A percentile compares a stretch with the other conserved stretches of the same genome.
phyloP scores from a whole-genome alignment of 305 asterid species.

The Fraxinus albicans region DNA sequence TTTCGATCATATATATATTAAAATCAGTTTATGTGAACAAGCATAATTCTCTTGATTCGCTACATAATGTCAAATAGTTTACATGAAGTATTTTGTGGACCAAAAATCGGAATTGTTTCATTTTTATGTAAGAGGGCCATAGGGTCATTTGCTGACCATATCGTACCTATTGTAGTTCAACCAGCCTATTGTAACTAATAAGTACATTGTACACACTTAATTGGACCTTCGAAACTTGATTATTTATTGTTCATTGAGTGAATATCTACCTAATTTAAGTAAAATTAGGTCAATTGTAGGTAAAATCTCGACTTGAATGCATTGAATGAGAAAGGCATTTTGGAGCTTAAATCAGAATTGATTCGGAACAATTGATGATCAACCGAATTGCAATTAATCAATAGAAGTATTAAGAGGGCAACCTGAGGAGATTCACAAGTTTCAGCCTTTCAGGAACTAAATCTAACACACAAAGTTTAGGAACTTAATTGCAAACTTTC shows the following conservation, averaged over 20 bases:
- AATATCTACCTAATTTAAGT: too few species aligned
- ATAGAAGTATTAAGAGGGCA: too few species aligned
- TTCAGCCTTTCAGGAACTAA: too few species aligned
- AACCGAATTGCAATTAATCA: too few species aligned
- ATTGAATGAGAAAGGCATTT: too few species aligned
- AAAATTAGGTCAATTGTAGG: too few species aligned
- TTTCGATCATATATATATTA: not conserved
- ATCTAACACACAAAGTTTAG: too few species aligned
- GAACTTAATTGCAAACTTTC: too few species aligned
- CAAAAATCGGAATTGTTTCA: not conserved
- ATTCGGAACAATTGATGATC: too few species aligned
- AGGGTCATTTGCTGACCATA: not conserved
- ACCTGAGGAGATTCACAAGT: too few species aligned
- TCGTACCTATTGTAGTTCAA: not conserved
- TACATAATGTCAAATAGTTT: not conserved
- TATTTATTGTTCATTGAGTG: not conserved
- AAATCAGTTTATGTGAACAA: not conserved
- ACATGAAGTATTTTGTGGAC: not conserved
- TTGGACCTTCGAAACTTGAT: not conserved
- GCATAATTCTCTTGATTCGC: not conserved
- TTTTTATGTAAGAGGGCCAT: not conserved
- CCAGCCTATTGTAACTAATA: not conserved
- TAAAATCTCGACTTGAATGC: too few species aligned
- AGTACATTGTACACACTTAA: not conserved
- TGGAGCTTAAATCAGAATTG: too few species aligned